A percentile compares a stretch with the other conserved stretches of the same genome.
Evolutionary conservation across 805 yeast genomes (phyloP).

Genomic region (Pichia scutulata): DNA sequence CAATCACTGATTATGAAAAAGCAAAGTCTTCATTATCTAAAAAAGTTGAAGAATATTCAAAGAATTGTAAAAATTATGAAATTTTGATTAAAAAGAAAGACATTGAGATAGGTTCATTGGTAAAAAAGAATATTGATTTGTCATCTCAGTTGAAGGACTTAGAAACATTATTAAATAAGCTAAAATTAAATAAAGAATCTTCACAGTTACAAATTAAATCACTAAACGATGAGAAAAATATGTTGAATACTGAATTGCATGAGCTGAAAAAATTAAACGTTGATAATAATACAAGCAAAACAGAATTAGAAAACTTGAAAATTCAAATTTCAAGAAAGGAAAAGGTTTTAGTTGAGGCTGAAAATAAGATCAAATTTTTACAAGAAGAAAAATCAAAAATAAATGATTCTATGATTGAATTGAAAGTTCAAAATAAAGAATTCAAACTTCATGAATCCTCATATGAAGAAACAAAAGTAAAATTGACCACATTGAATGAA

Average conservation of each 20-base stretch:
- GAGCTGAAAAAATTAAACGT: constrained; percentile 35
- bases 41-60: constrained; percentile 15
- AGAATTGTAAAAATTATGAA: constrained; percentile 17
- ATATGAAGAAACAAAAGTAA: constrained; percentile 33
- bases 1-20: constrained; percentile 29
- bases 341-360: constrained; percentile 31
- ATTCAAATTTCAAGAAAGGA: constrained; percentile 40
- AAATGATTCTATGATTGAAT: constrained; percentile 31
- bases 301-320: constrained; percentile 41
- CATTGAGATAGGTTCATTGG: constrained; percentile 15
- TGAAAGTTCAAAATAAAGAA: constrained; percentile 36
- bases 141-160: neutral
- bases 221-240: constrained; percentile 32
- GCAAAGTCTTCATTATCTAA: constrained; percentile 21
- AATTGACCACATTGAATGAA: constrained; percentile 37
- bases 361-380: constrained; percentile 29
- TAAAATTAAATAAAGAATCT: constrained; percentile 26
- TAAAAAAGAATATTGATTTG: constrained; percentile 13
- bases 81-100: constrained; percentile 11
- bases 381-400: constrained; percentile 34
- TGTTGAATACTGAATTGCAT: constrained; percentile 18
- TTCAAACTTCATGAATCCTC: constrained; percentile 30
- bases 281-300: constrained; percentile 38
- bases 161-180: constrained; percentile 13
- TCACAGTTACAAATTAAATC: constrained; percentile 24